Base-by-base conservation (phyloP, 192 early-diverging fungal species). In the Coemansia sp. region DNA sequence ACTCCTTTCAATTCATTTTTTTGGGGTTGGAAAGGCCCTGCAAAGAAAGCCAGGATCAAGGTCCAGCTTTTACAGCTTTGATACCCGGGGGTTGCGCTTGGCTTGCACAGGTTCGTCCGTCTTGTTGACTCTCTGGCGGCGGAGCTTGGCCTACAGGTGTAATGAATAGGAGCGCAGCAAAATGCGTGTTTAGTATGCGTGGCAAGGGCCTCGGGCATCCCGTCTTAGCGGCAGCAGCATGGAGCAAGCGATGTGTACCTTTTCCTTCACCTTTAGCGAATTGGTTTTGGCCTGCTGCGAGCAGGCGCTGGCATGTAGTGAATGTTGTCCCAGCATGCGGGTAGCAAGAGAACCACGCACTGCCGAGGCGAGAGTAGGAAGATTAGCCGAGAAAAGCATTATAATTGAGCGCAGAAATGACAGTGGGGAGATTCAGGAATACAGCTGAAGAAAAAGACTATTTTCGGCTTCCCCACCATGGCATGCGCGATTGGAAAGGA, bases 71-170 rank as follows among this genome's bases (percentile, higher is more conserved):
- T 36, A 74, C 1, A 74, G 60, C 56, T 74, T 74, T 31, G 70
- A 74, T 15, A 67, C 70, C 0, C 70, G 59, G 5, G 30, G 43
- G 19, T 38, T 50, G 60, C 70, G 70, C 47, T 67, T 63, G 33
- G 70, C 70, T 41, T 74, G 70, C 21, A 40, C 70, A 1, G 70
- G 70, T 56, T 50, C 33, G 23, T 67, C 64, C 19, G 70, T 51
- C 59, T 74, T 74, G 64, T 47, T 67, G 26, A 63, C 25, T 43
- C 70, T 63, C 70, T 53, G 59, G 31, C 70, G 70, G n/a, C 70
- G 70, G 35, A 60, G 64, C 52, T 74, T 74, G 47, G 55, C 43
- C 68, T 70, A 70, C 2, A 49, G 25, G 39, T 1, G 3, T 15
- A 0, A 34, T 22, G n/a, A n/a, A n/a, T n/a, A n/a, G n/a, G n/a